Evolutionary conservation across 176 grass and related monocot genomes (phyloP).

Genomic region (Tillandsia fasciculata): DNA sequence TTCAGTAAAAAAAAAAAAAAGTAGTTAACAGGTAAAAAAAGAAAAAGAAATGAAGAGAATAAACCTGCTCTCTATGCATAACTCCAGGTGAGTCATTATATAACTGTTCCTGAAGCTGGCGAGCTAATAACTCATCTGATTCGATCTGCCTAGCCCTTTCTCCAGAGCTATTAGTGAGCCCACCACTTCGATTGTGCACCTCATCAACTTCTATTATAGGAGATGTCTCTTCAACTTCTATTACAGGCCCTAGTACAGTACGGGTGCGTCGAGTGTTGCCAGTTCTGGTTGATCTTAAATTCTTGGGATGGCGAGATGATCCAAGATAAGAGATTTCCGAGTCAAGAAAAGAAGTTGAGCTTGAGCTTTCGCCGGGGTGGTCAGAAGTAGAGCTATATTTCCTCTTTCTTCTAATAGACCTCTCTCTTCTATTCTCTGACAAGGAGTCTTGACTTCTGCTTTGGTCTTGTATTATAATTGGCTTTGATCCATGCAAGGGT

Average conservation of each 20-base stretch:
- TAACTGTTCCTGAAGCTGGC: conserved; percentile 80
- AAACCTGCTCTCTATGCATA: conserved; percentile 49
- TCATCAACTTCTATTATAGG: conserved; percentile 61
- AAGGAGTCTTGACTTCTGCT: background rate
- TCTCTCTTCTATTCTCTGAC: conserved; percentile 18
- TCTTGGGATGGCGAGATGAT: conserved; percentile 15
- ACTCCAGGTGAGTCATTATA: conserved; percentile 55
- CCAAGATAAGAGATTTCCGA: conserved; percentile 20
- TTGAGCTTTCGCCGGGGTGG: conserved; percentile 29
- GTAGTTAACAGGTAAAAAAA: background rate
- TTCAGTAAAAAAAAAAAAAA: background rate
- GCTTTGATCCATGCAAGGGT: conserved; percentile 16
- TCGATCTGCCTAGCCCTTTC: conserved; percentile 48
- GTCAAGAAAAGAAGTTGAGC: conserved; percentile 30
- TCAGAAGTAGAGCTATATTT: conserved; percentile 23
- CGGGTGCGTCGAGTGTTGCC: conserved; percentile 11
- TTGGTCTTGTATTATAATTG: background rate
- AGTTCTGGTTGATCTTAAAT: conserved; percentile 24
- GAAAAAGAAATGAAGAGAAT: conserved; percentile 12
- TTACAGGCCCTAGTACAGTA: conserved; percentile 36
- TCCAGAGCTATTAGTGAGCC: conserved; percentile 16
- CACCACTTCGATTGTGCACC: conserved; percentile 11
- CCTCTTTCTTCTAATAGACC: conserved; percentile 24
- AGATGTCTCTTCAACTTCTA: conserved; percentile 41
- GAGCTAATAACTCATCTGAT: conserved; percentile 81